Percentiles rank a stretch among this genome's conserved stretches.
phyloP scores from a whole-genome alignment of 2,329 filamentous ascomycete genomes.

The Aspergillus sp. region DNA sequence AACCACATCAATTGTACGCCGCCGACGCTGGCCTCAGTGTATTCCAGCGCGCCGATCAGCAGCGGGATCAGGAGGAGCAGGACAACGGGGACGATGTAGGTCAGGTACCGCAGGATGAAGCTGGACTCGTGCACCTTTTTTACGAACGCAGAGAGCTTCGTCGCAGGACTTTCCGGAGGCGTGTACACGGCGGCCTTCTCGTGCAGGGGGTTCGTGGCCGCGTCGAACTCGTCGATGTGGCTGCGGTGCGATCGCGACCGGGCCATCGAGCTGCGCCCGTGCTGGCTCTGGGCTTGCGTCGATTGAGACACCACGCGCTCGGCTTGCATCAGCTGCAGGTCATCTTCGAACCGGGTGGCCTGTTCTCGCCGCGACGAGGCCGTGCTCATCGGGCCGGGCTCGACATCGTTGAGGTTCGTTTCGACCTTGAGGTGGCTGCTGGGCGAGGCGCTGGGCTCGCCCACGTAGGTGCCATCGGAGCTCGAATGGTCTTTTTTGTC shows the following conservation, averaged over 20 bases:
- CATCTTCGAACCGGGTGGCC: too few species aligned
- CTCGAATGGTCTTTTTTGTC: too few species aligned
- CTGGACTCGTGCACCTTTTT: constrained; percentile 66
- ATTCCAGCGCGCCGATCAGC: constrained; percentile 62
- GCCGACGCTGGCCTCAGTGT: constrained; percentile 62
- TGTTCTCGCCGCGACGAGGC: too few species aligned
- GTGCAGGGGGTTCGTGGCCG: constrained; percentile 67
- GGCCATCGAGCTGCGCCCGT: constrained; percentile 40
- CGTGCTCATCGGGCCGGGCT: too few species aligned
- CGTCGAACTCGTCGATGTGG: constrained; percentile 64
- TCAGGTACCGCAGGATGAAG: constrained; percentile 67
- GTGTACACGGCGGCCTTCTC: constrained; percentile 65
- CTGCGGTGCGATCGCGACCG: constrained; percentile 52
- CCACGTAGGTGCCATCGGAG: too few species aligned
- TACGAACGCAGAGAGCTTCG: constrained; percentile 62
- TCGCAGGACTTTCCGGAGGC: constrained; percentile 62
- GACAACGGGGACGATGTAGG: constrained; percentile 67
- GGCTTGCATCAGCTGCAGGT: too few species aligned
- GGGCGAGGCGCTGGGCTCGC: too few species aligned
- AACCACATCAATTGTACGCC: constrained; percentile 86
- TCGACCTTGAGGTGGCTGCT: too few species aligned
- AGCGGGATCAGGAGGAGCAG: constrained; percentile 67
- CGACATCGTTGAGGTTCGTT: too few species aligned
- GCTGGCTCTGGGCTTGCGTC: too few species aligned
- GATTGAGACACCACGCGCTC: too few species aligned